Conservation (phyloP, 768 basidiomycete genomes). For the Steccherinum ochraceum region DNA sequence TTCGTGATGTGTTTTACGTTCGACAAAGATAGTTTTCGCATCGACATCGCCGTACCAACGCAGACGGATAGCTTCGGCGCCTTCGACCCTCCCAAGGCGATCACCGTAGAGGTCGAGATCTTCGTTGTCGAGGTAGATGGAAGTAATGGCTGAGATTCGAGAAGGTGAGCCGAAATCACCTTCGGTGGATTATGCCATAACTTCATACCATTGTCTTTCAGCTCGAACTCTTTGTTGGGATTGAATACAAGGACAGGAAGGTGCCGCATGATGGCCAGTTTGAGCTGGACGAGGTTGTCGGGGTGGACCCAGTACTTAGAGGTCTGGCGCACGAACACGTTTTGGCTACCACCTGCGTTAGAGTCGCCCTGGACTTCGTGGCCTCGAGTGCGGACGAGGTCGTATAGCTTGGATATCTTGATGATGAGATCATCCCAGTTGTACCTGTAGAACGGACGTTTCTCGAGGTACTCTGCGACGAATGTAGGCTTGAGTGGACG, state of each 20-base stretch:
- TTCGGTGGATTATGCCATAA: background rate
- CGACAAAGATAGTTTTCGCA: conserved; percentile 79
- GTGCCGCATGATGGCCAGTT: conserved; percentile 86
- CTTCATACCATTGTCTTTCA: conserved; percentile 70
- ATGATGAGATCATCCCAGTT: conserved; percentile 96
- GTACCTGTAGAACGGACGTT: conserved; percentile 93
- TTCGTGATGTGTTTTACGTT: conserved; percentile 90
- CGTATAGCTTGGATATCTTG: conserved; percentile 90
- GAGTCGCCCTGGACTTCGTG: conserved; percentile 93
- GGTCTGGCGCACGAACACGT: conserved; percentile 96
- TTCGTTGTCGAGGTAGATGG: conserved; percentile 96
- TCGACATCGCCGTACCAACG: conserved; percentile 95
- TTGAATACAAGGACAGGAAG: conserved; percentile 96
- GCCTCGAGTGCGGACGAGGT: conserved; percentile 91
- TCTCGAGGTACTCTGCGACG: conserved; percentile 86
- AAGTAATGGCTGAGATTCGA: conserved; percentile 73
- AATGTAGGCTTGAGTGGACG: conserved; percentile 80
- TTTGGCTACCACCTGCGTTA: conserved; percentile 90
- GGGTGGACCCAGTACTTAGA: conserved; percentile 99
- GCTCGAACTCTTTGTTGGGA: conserved; percentile 86
- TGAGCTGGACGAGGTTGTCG: conserved; percentile 90
- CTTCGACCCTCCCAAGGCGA: conserved; percentile 95
- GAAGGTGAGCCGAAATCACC: background rate
- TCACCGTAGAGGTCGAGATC: conserved; percentile 95
- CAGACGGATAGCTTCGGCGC: conserved; percentile 92